Evolutionary conservation across 2,329 filamentous ascomycete species (phyloP).

Genomic region (Albifimbria verrucaria): DNA sequence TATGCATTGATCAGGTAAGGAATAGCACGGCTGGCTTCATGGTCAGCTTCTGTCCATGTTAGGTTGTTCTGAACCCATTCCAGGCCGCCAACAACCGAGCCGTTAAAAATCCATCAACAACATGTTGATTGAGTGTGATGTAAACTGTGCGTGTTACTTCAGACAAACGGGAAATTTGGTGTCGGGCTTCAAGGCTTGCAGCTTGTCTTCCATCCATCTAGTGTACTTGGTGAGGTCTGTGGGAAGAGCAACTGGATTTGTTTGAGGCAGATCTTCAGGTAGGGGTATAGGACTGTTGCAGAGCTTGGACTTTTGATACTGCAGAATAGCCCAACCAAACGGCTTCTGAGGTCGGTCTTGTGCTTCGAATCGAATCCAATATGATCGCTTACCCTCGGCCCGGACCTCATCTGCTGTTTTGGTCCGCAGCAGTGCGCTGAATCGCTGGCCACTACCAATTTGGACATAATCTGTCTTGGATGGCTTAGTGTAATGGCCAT

Average conservation of each 20-base stretch:
- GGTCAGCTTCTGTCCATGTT: conserved; percentile 37
- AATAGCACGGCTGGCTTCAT: conserved; percentile 1
- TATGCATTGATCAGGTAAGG: conserved; percentile 55
- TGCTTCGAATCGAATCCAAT: conserved; percentile 45
- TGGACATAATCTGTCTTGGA: conserved; percentile 47
- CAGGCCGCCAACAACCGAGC: conserved; percentile 24
- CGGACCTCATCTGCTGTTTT: conserved; percentile 44
- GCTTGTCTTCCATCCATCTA: conserved; percentile 27
- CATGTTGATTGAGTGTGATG: conserved; percentile 40
- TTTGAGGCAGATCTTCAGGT: conserved; percentile 9
- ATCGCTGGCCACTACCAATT: conserved; percentile 57
- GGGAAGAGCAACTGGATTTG: conserved; percentile 8
- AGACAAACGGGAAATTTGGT: conserved; percentile 31
- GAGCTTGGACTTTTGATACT: conserved; percentile 26
- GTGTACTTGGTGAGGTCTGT: conserved; percentile 44
- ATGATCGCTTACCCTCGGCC: conserved; percentile 26
- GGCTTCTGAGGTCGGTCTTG: conserved; percentile 41
- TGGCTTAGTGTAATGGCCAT: conserved; percentile 52
- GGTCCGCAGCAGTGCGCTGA: conserved; percentile 51
- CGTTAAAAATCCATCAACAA: conserved; percentile 28
- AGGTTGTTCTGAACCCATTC: conserved; percentile 40
- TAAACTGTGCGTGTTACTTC: conserved; percentile 49
- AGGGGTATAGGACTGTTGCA: neutral
- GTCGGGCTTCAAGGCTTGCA: conserved; percentile 12
- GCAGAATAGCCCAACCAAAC: conserved; percentile 46